Evolutionary conservation across 441 rosid genomes (phyloP).

Genomic region (Gossypium gossypioides): DNA sequence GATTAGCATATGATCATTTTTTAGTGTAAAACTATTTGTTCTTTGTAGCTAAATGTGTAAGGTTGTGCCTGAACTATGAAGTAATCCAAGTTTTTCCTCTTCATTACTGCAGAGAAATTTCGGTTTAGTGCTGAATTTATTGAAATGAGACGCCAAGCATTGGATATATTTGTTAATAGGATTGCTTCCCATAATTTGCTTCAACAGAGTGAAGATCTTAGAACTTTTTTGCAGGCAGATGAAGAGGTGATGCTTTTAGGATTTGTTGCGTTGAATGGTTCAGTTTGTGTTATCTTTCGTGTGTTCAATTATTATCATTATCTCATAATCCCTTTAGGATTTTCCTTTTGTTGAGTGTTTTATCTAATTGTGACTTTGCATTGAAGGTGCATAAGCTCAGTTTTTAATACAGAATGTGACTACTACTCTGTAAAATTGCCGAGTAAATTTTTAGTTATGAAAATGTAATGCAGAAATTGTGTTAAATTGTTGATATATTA

Average conservation of each 20-base stretch:
- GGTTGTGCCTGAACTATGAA: neutral
- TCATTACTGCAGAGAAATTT: slow-evolving; percentile 68
- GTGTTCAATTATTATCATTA: neutral
- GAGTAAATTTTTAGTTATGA: neutral
- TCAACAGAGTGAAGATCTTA: slow-evolving; percentile 87
- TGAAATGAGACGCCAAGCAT: slow-evolving; percentile 89
- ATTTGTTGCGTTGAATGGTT: neutral
- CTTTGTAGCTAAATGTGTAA: neutral
- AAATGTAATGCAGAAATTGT: neutral
- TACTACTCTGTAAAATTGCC: neutral
- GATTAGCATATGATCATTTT: neutral
- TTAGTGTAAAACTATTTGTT: neutral
- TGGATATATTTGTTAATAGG: slow-evolving; percentile 83
- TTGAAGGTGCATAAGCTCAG: neutral
- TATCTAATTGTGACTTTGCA: neutral
- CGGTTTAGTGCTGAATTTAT: slow-evolving; percentile 97
- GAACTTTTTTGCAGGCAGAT: slow-evolving; percentile 93
- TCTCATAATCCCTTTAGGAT: neutral
- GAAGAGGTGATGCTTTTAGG: slow-evolving; percentile 59
- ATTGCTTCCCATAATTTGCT: slow-evolving; percentile 84
- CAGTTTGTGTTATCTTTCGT: neutral
- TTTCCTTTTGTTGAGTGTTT: neutral
- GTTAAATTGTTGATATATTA: neutral
- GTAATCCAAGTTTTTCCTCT: neutral
- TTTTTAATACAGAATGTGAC: neutral